Evolutionary conservation across 495 filamentous ascomycete species (phyloP), one percentile per base, ranked within the genome.

Genomic region (Tuber calosporum): DNA sequence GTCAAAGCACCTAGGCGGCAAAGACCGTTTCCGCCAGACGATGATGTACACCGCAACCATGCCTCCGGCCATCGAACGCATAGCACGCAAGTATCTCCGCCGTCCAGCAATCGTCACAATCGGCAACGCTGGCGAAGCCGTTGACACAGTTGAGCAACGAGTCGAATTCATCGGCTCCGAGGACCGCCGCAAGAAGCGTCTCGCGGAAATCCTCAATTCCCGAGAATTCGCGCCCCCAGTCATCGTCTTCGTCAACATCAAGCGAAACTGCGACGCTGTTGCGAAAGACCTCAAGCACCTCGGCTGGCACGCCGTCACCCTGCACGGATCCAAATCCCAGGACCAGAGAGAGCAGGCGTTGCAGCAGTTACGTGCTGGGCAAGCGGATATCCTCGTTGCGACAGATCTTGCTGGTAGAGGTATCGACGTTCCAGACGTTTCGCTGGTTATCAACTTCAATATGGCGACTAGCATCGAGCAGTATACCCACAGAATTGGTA

Each of bases 41-140:
- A 99, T 99, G 95, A 99, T 99, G 95, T 99, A 98, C 87, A 99
- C 96, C 72, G 95, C 95, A 17, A 99, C 95, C 39, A 99, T 99
- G 95, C 93, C 96, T 4, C 83, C 90, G 3, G 90, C 93, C 9
- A 92, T 99, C 66, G 96, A 98, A 80, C 92, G 93, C 74, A 98
- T 99, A 72, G 95, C 95, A 2, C 89, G 93, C 72, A 97, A 97
- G 81, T 99, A 98, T 80, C 88, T 99, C 11, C 91, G 96, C 5
- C 88, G 95, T 5, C 96, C 95, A 0, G 95, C 95, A 5, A 96
- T 96, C 62, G 93, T 98, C 69, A 97, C 91, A 0, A 98, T 98
- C 74, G 95, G 95, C 67, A 94, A 94, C 76, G 90, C 90, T 22
- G 96, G 96, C 77, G 94, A 98, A 84, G 95, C 96, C n/a, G 95